Evolutionary conservation across 2,329 filamentous ascomycete species (phyloP).

Genomic region (Ophiostoma perfectum): DNA sequence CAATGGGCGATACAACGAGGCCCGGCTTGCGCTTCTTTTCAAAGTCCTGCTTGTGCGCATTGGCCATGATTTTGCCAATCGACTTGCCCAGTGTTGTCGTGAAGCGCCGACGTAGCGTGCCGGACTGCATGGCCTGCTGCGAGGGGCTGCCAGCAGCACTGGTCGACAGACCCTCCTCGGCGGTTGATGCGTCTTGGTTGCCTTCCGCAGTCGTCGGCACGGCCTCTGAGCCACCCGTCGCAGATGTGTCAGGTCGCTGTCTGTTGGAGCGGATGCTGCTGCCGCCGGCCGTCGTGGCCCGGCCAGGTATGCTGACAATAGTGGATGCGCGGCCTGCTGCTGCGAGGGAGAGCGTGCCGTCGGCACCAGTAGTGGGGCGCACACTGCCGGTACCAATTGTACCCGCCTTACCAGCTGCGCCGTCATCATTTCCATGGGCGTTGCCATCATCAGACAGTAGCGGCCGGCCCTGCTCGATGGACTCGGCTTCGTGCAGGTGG

Average conservation of each 20-base stretch:
- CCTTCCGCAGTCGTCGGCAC: not conserved
- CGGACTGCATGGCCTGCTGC: not conserved
- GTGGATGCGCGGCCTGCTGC: not conserved
- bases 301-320: not conserved
- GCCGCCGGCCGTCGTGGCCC: not conserved
- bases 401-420: no score
- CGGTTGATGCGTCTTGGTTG: not conserved
- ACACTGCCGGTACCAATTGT: not conserved
- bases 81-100: slow-evolving; percentile 34
- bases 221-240: not conserved
- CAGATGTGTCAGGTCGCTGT: slow-evolving; percentile 6
- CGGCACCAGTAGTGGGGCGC: slow-evolving; percentile 24
- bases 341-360: slow-evolving; percentile 13
- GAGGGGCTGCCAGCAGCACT: slow-evolving; percentile 8
- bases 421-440: not conserved
- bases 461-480: slow-evolving; percentile 20
- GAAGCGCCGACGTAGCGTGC: slow-evolving; percentile 31
- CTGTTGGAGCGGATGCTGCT: slow-evolving; percentile 12
- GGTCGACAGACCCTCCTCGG: slow-evolving; percentile 17
- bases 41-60: slow-evolving; percentile 87
- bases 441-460: slow-evolving; percentile 21
- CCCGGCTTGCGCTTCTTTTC: slow-evolving; percentile 62
- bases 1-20: slow-evolving; percentile 12
- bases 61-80: slow-evolving; percentile 61
- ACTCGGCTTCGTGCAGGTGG: slow-evolving; percentile 41